Evolutionary conservation across 192 early-diverging fungal genomes (phyloP), one percentile per base, ranked within the genome.

Genomic region (Gamsiella multidivaricata): DNA sequence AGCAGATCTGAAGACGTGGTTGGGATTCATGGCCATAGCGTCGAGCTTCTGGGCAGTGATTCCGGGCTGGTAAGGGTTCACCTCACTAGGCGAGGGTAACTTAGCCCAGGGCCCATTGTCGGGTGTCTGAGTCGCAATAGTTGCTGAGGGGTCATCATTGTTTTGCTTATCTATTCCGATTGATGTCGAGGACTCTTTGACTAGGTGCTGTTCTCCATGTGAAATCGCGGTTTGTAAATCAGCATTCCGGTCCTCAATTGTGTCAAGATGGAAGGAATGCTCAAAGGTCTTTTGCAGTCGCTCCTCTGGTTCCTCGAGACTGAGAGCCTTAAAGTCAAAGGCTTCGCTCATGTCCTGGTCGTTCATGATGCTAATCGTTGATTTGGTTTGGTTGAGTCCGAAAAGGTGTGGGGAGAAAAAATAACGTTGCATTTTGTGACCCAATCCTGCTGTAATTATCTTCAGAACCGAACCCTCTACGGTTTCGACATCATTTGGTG

Each of bases 1-100:
- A n/a, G 58, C 43, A n/a, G 65, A 69, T 45, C 69, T 78, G 61
- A 78, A 78, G 20, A 78, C 47, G 37, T 78, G 74, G 36, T 69
- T 63, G 12, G 74, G 74, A 17, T 78, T 54, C 54, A 62, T 25
- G 4, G 74, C 74, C 74, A 78, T 78, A 15, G 74, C 74, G 23
- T 78, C 74, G 2, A 78, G 49, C 32, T 51, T 69, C 37, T 78
- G 45, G 0, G 66, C 60, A 1, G 65, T 69, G 53, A 78, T 22
- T 2, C 74, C 74, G 20, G 66, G 74, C 12, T 58, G 53, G 41
- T 50, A 69, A 5, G 73, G 73, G 36, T 68, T 61, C 26, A 54
- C 31, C 2, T 67, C 58, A 0, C 25, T 45, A 3, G 42, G 2
- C 3, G 58, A 55, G 3, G 73, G 73, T 8, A 67, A 2, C 32